Evolutionary conservation across 306 rosid genomes (phyloP), one percentile per base, ranked within the genome.

Genomic region (Trifolium subterraneum): DNA sequence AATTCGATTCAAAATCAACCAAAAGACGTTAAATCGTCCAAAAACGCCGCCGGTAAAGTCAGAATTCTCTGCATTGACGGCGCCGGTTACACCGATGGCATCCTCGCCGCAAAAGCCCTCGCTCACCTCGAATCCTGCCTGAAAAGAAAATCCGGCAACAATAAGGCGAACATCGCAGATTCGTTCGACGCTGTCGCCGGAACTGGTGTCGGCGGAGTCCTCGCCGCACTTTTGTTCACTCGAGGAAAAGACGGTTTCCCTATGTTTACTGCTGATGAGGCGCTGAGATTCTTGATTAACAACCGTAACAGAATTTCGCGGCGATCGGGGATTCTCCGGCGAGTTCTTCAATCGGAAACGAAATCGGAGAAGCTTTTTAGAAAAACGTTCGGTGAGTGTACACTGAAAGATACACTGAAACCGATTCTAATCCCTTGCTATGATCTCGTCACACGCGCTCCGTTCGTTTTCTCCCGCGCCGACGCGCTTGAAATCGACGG

Each of bases 401-500:
- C 89, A 0, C 54, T 93, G 68, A 89, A 79, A 78, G 98, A 93
- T 82, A 93, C 98, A 61, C 59, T 93, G 86, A 91, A 89, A 72
- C 83, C 98, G 72, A 89, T 91, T 52, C 39, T 93, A 84, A 86
- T 93, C 51, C 97, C 97, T 1, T 93, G 98, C 88, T 91, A 91
- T 88, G 98, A 93, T 80, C 92, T 93, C 68, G 55, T 90, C 38
- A 88, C 97, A 14, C 86, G 93, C 77, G 92, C 96, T 7, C 97
- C 98, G 29, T 91, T 93, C 71, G 74, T 93, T 75, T 91, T 93
- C 85, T 93, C 98, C 60, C 94, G 98, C 79, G 97, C 98, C 69
- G 98, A 91, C 70, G 98, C 98, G 2, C 75, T 87, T 36, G 98
- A 93, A 80, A 64, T 90, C 82, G 98, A 93, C 87, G 88, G 93